A percentile compares a stretch with the other conserved stretches of the same genome.
phyloP scores from a whole-genome alignment of 768 basidiomycete genomes.

The Mycena kentingensis region DNA sequence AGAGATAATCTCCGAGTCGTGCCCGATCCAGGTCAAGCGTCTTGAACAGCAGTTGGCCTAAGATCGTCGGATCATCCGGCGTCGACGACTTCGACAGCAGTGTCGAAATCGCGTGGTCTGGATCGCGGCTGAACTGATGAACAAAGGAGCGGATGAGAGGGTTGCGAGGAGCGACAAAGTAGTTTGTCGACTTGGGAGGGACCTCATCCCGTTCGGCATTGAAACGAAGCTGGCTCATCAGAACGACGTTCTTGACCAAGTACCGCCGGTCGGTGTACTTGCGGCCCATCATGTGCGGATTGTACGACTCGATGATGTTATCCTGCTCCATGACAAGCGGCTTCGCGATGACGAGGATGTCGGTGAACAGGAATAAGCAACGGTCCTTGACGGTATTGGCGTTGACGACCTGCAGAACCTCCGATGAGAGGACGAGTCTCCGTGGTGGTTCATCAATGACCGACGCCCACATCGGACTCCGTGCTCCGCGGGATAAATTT shows the following conservation, averaged over 20 bases:
- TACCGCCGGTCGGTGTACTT: conserved; percentile 46
- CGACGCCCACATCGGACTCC: conserved; percentile 59
- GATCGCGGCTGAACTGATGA: conserved; percentile 75
- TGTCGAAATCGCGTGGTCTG: conserved; percentile 74
- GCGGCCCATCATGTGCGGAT: conserved; percentile 64
- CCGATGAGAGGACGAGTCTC: conserved; percentile 79
- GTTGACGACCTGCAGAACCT: conserved; percentile 93
- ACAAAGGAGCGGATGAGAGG: conserved; percentile 73
- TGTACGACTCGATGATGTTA: conserved; percentile 53
- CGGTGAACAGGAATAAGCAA: conserved; percentile 95
- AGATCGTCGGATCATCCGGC: conserved; percentile 66
- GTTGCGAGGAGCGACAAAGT: conserved; percentile 48
- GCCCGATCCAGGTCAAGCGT: conserved; percentile 81
- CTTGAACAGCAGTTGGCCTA: conserved; percentile 80
- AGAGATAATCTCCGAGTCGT: conserved; percentile 82
- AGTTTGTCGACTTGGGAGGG: conserved; percentile 44
- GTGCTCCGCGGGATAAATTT: conserved; percentile 61
- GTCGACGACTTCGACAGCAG: conserved; percentile 64
- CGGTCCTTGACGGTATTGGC: conserved; percentile 93
- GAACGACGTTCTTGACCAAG: conserved; percentile 87
- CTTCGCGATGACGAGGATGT: conserved; percentile 91
- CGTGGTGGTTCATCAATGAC: conserved; percentile 85
- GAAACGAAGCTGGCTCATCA: conserved; percentile 69
- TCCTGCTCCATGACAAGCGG: conserved; percentile 76
- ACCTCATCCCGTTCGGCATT: conserved; percentile 68